Base-by-base conservation (phyloP, 2,329 filamentous ascomycete genomes). In the Orbilia quercus region DNA sequence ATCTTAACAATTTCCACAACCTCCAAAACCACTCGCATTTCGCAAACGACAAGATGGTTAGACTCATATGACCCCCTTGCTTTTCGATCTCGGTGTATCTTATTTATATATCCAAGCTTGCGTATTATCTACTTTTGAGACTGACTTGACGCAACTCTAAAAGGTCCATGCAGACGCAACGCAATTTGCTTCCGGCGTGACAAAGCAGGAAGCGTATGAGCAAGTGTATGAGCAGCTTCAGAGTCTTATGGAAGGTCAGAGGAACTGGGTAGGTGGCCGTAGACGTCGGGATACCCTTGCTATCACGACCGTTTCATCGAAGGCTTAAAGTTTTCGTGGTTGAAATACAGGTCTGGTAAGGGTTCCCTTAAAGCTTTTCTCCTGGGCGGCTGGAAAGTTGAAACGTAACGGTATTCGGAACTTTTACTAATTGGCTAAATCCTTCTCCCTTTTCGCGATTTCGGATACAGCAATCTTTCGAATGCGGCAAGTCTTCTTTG, bases 151-250 rank as follows among this genome's bases (percentile, higher is more conserved):
- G 9, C 7, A 9, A n/a, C n/a, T n/a, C n/a, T n/a, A n/a, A n/a
- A 65, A 88, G 89, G 89, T 91, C 67, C 91, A 94, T 82, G 91
- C 91, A 57, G 90, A 94, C 79, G 87, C 90, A 1, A 91, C 90
- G 58, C 91, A 87, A 77, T 94, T 94, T 80, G 84, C 83, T 53
- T 79, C 84, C 12, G 87, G 86, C 75, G 80, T 91, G 72, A 87
- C 84, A 59, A 94, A 93, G 80, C 83, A 86, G 67, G 87, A 91
- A 74, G 90, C 89, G 22, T 93, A 93, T 76, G 84, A 86, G 75
- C 90, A 93, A 77, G 87, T 94, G 1, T 81, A 92, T 11, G 83
- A 89, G 57, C 89, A 92, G 79, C 88, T 89, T 0, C 84, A 86
- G 74, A 87, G 87, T 0, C 82, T 95, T 0, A 88, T 92, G 76